These are phyloP conservation scores for Microcos paniculata DNA, from an alignment of 345 rosid species.

Conservation along the genomic window DNA sequence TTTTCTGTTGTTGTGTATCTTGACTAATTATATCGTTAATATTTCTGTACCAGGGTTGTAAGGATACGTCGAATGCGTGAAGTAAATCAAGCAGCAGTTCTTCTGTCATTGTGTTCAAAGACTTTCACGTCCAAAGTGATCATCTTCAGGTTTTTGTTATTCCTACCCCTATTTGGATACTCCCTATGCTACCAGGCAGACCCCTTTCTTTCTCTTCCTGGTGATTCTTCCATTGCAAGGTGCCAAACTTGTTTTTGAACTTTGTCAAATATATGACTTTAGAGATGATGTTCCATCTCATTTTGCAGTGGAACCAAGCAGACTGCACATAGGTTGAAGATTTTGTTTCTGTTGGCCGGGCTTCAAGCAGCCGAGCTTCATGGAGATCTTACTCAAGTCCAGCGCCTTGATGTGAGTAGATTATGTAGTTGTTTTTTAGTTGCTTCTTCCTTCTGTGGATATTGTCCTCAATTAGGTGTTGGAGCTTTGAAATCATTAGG, in stretches of 20 bases:
- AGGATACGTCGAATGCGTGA: conserved; percentile 91
- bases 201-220: not conserved
- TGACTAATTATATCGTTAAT: conserved; percentile 6
- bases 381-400: conserved; percentile 96
- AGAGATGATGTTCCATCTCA: conserved; percentile 19
- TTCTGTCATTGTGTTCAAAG: conserved; percentile 86
- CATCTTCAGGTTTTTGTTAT: conserved; percentile 69
- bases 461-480: not conserved
- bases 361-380: conserved; percentile 95
- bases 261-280: not conserved
- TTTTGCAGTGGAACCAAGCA: conserved; percentile 87
- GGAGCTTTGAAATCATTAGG: not conserved
- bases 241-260: not conserved
- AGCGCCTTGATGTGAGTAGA: conserved; percentile 87
- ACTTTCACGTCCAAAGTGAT: conserved; percentile 83
- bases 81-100: conserved; percentile 90
- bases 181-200: no score
- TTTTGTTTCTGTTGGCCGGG: conserved; percentile 83
- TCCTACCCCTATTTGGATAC: not conserved
- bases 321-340: conserved; percentile 94
- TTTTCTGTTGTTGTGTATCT: not conserved
- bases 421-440: not conserved
- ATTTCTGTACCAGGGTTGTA: conserved; percentile 62
- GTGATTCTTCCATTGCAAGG: not conserved
- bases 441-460: not conserved